These are phyloP conservation scores for Plasmodium yoelii DNA, from an alignment of 169 alveolate species.

Conservation along the genomic window DNA sequence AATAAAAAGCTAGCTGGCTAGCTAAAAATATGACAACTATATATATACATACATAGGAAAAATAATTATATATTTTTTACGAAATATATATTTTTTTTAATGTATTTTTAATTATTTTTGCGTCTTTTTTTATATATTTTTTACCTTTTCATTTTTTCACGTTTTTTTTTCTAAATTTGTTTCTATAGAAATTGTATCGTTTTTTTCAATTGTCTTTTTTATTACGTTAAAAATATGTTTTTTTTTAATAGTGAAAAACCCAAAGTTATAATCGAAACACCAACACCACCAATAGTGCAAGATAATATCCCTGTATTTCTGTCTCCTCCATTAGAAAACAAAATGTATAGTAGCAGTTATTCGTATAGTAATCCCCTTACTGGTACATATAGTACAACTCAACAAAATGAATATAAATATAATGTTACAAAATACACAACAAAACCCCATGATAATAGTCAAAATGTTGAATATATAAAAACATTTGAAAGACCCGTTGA, in stretches of 20 bases:
- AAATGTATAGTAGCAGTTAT: conserved; percentile 28
- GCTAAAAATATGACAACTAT: conserved; percentile 21
- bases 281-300: conserved; percentile 4
- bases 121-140: neutral
- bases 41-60: neutral
- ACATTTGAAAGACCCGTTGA: conserved; percentile 29
- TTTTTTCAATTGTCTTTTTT: neutral
- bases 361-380: conserved; percentile 55
- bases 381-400: conserved; percentile 14
- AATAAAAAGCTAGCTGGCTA: conserved; percentile 25
- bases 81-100: neutral
- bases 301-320: conserved; percentile 7
- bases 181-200: neutral
- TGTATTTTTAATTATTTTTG: neutral
- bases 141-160: neutral
- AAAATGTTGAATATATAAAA: conserved; percentile 35
- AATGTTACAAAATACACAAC: conserved; percentile 24
- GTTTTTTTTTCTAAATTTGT: neutral
- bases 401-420: conserved; percentile 67
- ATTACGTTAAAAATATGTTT: conserved; percentile 16
- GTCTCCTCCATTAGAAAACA: conserved; percentile 39
- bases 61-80: neutral
- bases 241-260: conserved; percentile 23
- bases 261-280: conserved; percentile 53
- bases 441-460: conserved; percentile 11